Percentiles rank a stretch among this genome's conserved stretches.
These are phyloP conservation scores for Colletotrichum chrysophilum DNA, from an alignment of 2,329 filamentous ascomycete genomes.

Conservation along the genomic window DNA sequence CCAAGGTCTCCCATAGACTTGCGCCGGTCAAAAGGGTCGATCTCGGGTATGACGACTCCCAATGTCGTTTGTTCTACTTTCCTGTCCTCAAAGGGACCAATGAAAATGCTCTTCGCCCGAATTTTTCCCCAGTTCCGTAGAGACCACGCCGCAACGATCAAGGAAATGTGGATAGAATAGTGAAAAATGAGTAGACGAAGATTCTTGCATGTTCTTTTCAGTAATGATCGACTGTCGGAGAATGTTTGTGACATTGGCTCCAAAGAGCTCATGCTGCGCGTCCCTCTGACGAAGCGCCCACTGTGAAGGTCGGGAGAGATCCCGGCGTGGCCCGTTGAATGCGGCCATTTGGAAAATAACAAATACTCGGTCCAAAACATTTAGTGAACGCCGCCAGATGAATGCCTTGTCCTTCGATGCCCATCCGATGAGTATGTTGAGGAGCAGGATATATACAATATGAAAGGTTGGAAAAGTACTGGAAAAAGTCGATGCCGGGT, in stretches of 20 bases:
- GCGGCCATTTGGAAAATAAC: not conserved
- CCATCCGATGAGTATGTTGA: constrained; percentile 2
- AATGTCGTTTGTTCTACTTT: constrained; percentile 3
- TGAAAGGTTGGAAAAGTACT: not conserved
- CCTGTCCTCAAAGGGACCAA: constrained; percentile 2
- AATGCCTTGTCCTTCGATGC: constrained; percentile 17
- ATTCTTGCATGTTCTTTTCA: not conserved
- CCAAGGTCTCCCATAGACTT: not conserved
- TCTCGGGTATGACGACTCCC: not conserved
- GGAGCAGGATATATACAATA: constrained; percentile 22
- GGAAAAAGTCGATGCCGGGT: constrained; percentile 13
- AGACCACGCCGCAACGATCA: not conserved
- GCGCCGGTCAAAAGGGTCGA: not conserved
- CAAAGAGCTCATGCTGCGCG: not conserved
- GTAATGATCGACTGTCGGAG: not conserved
- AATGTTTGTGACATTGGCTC: not conserved
- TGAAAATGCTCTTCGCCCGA: not conserved
- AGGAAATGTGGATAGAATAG: not conserved
- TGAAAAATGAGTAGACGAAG: not conserved
- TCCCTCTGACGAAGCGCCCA: not conserved
- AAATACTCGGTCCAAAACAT: not conserved
- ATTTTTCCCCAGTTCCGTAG: not conserved
- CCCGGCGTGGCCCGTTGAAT: not conserved
- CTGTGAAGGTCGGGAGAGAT: not conserved
- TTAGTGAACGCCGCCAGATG: constrained; percentile 18